Evolutionary conservation across 1,284 basidiomycete genomes (phyloP).

Genomic region (Puccinia triticina): DNA sequence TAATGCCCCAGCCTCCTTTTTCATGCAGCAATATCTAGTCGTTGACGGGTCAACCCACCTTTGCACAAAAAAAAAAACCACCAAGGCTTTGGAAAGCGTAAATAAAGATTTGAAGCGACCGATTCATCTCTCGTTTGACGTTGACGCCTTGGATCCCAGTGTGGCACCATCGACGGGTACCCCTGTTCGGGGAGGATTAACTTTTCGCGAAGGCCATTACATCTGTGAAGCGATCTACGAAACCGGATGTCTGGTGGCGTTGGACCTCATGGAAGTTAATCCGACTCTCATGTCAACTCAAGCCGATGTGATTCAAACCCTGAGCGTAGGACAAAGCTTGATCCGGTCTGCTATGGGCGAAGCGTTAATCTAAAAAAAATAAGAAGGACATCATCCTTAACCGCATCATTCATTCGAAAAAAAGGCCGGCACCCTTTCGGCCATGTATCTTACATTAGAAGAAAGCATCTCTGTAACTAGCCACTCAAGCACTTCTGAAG

Average conservation of each 20-base stretch:
- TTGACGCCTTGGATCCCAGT: conserved; percentile 85
- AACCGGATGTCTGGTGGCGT: conserved; percentile 85
- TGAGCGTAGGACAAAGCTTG: conserved; percentile 90
- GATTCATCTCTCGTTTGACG: conserved; percentile 88
- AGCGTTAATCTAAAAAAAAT: conserved; percentile 60
- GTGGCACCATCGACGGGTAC: conserved; percentile 96
- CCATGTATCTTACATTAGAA: no score
- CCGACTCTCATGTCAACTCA: conserved; percentile 76
- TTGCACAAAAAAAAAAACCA: conserved; percentile 32
- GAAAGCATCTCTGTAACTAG: no score
- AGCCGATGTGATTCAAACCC: conserved; percentile 78
- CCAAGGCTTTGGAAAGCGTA: conserved; percentile 89
- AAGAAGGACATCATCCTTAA: no score
- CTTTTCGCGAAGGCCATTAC: conserved; percentile 95
- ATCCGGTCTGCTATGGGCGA: conserved; percentile 84
- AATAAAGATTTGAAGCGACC: conserved; percentile 81
- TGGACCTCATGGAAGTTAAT: conserved; percentile 98
- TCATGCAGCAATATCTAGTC: background rate
- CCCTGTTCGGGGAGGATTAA: conserved; percentile 91
- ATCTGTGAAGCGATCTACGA: conserved; percentile 93
- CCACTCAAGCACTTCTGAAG: no score
- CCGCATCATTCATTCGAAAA: no score
- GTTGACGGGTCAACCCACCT: conserved; percentile 75
- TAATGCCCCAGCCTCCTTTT: background rate
- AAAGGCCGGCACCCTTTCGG: no score